A percentile compares a stretch with the other conserved stretches of the same genome.
Evolutionary conservation across 2,329 filamentous ascomycete species (phyloP).

Genomic region (Epichloe scottii): DNA sequence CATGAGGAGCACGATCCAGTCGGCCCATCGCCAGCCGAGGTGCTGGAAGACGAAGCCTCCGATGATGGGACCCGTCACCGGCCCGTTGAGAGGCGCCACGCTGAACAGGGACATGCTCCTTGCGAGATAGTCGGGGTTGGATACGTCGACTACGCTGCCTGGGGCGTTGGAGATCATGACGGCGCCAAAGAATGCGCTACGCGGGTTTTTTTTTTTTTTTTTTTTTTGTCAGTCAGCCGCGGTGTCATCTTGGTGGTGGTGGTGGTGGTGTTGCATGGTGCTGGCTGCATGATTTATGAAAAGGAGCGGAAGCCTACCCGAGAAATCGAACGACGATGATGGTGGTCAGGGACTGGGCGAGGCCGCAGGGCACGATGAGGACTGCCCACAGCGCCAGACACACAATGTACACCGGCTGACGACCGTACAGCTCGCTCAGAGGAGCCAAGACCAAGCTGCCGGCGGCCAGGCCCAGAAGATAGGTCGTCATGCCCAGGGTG

Average conservation of each 20-base stretch:
- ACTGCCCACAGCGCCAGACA: constrained; percentile 53
- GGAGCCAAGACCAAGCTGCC: constrained; percentile 66
- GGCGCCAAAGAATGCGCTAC: constrained; percentile 41
- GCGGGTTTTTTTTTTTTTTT: too few species aligned
- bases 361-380: constrained; percentile 57
- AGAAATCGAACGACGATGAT: constrained; percentile 66
- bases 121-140: constrained; percentile 66
- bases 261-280: too few species aligned
- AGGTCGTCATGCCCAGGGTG: constrained; percentile 66
- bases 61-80: constrained; percentile 33
- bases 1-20: constrained; percentile 68
- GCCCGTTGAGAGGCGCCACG: constrained; percentile 75
- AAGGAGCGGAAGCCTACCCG: constrained; percentile 34
- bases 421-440: constrained; percentile 57
- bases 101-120: constrained; percentile 60
- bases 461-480: constrained; percentile 60
- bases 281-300: too few species aligned
- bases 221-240: too few species aligned
- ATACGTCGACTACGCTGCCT: constrained; percentile 72
- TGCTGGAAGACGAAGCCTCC: constrained; percentile 62
- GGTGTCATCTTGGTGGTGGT: too few species aligned
- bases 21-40: constrained; percentile 79
- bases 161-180: constrained; percentile 77
- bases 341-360: constrained; percentile 53
- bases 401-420: constrained; percentile 55